These are phyloP conservation scores for Trifolium pratense DNA, from an alignment of 306 rosid genomes.

Conservation along the genomic window DNA sequence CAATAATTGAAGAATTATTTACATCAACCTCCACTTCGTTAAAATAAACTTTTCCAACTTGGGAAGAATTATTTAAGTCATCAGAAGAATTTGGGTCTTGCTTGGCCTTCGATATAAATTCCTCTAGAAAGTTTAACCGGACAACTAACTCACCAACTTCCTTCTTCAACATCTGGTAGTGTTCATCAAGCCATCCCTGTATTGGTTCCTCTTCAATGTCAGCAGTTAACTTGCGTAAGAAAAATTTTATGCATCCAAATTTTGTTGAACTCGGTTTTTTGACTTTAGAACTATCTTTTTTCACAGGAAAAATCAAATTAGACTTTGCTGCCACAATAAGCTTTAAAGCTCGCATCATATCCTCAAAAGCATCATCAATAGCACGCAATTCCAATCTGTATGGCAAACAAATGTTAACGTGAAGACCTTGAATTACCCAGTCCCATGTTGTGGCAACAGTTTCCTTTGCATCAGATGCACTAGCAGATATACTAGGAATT, in stretches of 20 bases:
- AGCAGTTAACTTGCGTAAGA: conserved; percentile 70
- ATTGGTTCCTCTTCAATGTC: conserved; percentile 98
- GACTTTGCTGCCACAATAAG: conserved; percentile 79
- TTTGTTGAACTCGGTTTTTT: conserved; percentile 70
- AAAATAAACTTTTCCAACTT: conserved; percentile 52
- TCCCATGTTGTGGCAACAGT: conserved; percentile 70
- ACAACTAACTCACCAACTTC: conserved; percentile 86
- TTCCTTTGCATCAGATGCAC: conserved; percentile 59
- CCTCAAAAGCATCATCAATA: conserved; percentile 92
- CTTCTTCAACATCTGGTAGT: conserved; percentile 78
- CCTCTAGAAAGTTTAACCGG: conserved; percentile 80
- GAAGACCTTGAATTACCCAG: conserved; percentile 93
- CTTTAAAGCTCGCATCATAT: conserved; percentile 86
- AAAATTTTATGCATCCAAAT: conserved; percentile 79
- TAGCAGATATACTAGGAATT: conserved; percentile 67
- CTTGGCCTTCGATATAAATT: conserved; percentile 59
- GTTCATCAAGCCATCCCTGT: conserved; percentile 99
- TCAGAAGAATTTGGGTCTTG: conserved; percentile 61
- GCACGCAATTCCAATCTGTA: conserved; percentile 89
- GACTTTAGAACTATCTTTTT: conserved; percentile 72
- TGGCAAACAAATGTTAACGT: conserved; percentile 84
- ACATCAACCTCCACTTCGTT: conserved; percentile 72
- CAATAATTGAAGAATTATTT: conserved; percentile 57
- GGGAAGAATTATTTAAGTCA: conserved; percentile 62
- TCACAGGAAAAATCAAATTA: conserved; percentile 75